Evolutionary conservation across 192 early-diverging fungal genomes (phyloP), one percentile per base, ranked within the genome.

Genomic region (Coemansia sp.): DNA sequence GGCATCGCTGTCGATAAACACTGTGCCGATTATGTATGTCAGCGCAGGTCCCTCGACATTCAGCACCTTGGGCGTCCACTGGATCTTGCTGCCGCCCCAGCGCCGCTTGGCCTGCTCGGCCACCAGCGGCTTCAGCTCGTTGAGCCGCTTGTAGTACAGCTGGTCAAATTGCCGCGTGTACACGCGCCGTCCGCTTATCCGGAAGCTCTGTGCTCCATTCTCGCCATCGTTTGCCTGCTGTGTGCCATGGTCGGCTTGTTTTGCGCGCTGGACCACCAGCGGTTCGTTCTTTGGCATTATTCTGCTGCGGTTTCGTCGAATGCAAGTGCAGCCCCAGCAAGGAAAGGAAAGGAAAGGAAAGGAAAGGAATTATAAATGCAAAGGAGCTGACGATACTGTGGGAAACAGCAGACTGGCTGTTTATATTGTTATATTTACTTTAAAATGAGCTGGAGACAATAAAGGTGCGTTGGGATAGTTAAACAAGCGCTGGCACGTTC

Each of bases 111-210:
- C 94, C 16, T 84, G 73, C 18, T 69, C 60, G 1, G 90, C 70
- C 12, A 90, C 85, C n/a, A 69, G 55, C 5, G 88, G 85, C 11
- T 90, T 81, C 63, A 94, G 87, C 55, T 78, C 67, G 51, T 78
- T 69, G 5, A 96, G 86, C 1, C 96, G 88, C 45, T 85, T 69
- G 73, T 87, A 95, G 77, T 98, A 98, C 8, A 97, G 67, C 62
- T 90, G 85, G 21, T 95, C 89, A 78, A 91, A 98, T 70, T 98
- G 94, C 57, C 91, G 89, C 32, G 78, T 83, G 81, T 90, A 98
- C 5, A 82, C 67, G 0, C 88, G 86, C 15, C 90, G 74, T 37
- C 82, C 86, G n/a, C 39, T n/a, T 39, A 59, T 59, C 57, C 39
- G 32, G 65, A 76, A 76, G 16, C 56, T 65, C 46, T 41, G 57